phyloP scores from a whole-genome alignment of 2,329 filamentous ascomycete species.

The Fusarium brevicatenulatum region DNA sequence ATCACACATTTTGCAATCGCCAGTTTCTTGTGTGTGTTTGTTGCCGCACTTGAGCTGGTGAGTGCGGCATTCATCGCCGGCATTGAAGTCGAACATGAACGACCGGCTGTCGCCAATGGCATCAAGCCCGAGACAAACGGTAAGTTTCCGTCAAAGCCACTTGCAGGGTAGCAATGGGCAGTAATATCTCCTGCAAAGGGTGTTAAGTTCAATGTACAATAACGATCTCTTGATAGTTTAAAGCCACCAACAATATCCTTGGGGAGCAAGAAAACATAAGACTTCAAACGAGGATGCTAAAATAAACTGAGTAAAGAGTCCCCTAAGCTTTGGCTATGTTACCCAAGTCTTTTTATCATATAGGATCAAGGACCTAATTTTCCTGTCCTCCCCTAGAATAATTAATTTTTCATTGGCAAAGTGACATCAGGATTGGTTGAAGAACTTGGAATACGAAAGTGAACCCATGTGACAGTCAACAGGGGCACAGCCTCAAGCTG shows the following conservation, averaged over 20 bases:
- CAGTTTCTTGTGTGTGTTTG: slow-evolving; percentile 88
- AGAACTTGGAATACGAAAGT: not conserved
- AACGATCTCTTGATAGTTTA: not conserved
- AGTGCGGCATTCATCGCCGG: slow-evolving; percentile 86
- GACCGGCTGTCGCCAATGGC: slow-evolving; percentile 3
- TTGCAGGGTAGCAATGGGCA: slow-evolving; percentile 4
- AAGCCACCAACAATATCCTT: not conserved
- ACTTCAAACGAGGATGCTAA: not conserved
- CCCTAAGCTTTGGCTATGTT: not conserved
- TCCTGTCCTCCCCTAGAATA: not conserved
- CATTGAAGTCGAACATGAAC: slow-evolving; percentile 68
- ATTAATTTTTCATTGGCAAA: not conserved
- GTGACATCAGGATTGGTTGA: not conserved
- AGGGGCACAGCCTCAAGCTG: slow-evolving; percentile 2
- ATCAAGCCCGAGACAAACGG: slow-evolving; percentile 26
- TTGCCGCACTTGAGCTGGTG: slow-evolving; percentile 85
- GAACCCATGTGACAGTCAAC: slow-evolving; percentile 7
- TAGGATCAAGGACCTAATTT: not conserved
- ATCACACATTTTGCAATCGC: slow-evolving; percentile 97
- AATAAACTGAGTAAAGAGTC: not conserved
- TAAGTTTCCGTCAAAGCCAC: slow-evolving; percentile 7
- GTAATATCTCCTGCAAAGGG: not conserved
- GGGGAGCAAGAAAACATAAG: not conserved
- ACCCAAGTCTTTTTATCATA: not conserved
- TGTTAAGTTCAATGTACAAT: not conserved